Conservation (phyloP, 306 rosid genomes). For the Fragaria iinumae region DNA sequence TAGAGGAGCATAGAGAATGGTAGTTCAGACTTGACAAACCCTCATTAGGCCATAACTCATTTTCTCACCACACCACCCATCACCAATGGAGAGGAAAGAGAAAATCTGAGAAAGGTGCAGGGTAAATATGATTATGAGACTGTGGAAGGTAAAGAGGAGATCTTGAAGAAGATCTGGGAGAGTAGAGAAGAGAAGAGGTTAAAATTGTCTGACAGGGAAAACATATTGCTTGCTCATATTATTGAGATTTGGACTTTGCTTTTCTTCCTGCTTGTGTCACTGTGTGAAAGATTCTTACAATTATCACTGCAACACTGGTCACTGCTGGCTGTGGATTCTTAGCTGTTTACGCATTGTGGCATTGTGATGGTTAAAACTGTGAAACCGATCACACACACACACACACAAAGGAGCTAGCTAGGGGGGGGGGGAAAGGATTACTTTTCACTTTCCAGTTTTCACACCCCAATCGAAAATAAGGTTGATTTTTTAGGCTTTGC, state of each 20-base stretch:
- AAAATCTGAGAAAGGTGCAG: background rate
- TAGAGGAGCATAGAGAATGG: conserved; percentile 27
- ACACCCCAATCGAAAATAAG: background rate
- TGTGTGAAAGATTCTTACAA: conserved; percentile 17
- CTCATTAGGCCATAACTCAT: background rate
- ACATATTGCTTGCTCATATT: conserved; percentile 7
- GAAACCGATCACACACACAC: background rate
- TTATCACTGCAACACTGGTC: conserved; percentile 4
- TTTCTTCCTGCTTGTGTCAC: background rate
- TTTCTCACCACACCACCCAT: conserved; percentile 15
- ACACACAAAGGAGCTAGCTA: background rate
- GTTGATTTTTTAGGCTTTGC: background rate
- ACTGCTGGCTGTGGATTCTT: background rate
- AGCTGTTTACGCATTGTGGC: conserved; percentile 25
- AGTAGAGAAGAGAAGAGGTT: conserved; percentile 17
- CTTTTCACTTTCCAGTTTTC: background rate
- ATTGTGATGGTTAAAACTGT: conserved; percentile 15
- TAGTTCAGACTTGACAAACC: conserved; percentile 25
- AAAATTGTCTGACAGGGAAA: conserved; percentile 19
- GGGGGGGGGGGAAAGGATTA: background rate
- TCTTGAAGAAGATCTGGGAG: conserved; percentile 12
- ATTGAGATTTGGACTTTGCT: conserved; percentile 23
- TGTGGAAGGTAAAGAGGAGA: conserved; percentile 2
- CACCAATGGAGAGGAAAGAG: conserved; percentile 2
- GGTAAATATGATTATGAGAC: background rate